Evolutionary conservation across 139 green algal species (phyloP).

Genomic region (Micractinium conductrix): DNA sequence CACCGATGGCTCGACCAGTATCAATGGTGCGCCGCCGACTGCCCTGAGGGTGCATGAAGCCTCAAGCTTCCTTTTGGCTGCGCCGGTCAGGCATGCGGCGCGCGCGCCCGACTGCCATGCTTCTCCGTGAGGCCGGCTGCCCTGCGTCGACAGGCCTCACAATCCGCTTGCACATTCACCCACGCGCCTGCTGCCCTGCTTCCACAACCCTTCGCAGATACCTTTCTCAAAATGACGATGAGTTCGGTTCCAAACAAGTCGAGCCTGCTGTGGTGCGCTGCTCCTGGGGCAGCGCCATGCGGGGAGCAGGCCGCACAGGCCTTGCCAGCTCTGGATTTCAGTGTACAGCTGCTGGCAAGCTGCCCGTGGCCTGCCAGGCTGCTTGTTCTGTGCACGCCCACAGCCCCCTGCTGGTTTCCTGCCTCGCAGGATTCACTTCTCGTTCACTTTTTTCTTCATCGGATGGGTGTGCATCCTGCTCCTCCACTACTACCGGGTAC

Average conservation of each 20-base stretch:
- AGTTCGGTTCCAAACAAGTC: background rate
- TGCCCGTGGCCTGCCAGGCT: background rate
- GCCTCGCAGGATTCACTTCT: background rate
- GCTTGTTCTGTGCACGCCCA: background rate
- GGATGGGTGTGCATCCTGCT: constrained; percentile 31
- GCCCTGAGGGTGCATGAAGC: too few relatives aligned
- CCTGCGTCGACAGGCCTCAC: too few relatives aligned
- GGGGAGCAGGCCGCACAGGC: background rate
- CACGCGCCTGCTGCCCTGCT: too few relatives aligned
- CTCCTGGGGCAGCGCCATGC: background rate
- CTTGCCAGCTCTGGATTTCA: too few relatives aligned
- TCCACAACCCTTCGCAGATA: background rate
- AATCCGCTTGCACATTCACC: too few relatives aligned
- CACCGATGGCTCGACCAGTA: background rate
- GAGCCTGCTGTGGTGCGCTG: constrained; percentile 14
- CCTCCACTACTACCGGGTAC: constrained; percentile 20
- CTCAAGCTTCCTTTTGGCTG: too few relatives aligned
- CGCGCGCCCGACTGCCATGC: too few relatives aligned
- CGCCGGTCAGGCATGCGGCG: too few relatives aligned
- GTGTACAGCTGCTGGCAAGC: too few relatives aligned
- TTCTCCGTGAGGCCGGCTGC: too few relatives aligned
- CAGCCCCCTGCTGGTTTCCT: background rate
- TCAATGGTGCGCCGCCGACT: too few relatives aligned
- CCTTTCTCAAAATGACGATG: constrained; percentile 23
- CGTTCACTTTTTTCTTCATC: constrained; percentile 16